Evolutionary conservation across 345 rosid genomes (phyloP), one percentile per base, ranked within the genome.

Genomic region (Hirschfeldia incana): DNA sequence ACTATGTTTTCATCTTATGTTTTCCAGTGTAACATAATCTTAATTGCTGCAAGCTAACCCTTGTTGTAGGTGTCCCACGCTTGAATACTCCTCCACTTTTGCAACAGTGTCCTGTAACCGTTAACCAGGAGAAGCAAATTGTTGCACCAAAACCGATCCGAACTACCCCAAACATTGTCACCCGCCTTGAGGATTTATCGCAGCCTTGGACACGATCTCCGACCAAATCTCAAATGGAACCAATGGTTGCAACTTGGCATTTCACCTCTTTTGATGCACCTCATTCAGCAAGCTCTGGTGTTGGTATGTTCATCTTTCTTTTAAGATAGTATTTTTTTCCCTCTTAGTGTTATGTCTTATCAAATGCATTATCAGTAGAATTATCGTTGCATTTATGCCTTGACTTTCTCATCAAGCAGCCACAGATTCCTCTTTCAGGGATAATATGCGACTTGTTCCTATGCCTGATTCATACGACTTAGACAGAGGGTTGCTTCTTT

Each of bases 171-270:
- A 88, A 88, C 85, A 77, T 88, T 82, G 90, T 88, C 71, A 89
- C 85, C 63, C 86, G 74, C 76, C 91, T 96, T 67, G 99, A 96
- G 85, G 98, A 93, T 90, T 82, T 93, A 77, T 89, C 99, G 68
- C 98, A 88, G 77, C 98, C 98, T 65, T 96, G 98, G 99, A 96
- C 99, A 78, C 94, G 99, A 65, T 96, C 99, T 80, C 98, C 99
- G 8, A 96, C 99, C 65, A 96, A 96, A 85, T 88, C 97, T 53
- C 87, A 92, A 87, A 92, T 87, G 94, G 99, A 96, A 74, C 98
- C 97, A 44, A 79, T 92, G 67, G 84, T 90, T 72, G 94, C 91
- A 74, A 87, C 96, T 2, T 95, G 97, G 93, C 86, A 83, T 63
- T 87, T 90, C 78, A 77, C 86, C 74, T 74, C 93, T 8, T 81